Conservation (phyloP, 2,329 filamentous ascomycete species). For the Sarocladium strictum region DNA sequence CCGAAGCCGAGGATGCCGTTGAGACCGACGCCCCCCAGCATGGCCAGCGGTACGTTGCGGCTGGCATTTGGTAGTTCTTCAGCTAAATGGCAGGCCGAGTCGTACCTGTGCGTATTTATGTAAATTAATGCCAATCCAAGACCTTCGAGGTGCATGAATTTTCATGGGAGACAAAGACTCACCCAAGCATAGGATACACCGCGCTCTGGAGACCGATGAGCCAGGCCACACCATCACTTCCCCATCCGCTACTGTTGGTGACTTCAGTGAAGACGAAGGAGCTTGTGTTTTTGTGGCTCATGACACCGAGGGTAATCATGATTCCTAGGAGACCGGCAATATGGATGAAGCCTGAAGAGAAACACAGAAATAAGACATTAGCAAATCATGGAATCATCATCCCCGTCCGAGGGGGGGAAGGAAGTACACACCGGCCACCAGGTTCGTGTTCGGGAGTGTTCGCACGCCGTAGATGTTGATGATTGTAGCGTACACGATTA, state of each 20-base stretch:
- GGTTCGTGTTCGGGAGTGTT: conserved; percentile 30
- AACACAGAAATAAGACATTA: too few relatives aligned
- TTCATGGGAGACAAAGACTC: conserved; percentile 10
- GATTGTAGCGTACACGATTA: conserved; percentile 28
- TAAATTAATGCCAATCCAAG: neutral
- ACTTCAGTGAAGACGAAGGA: conserved; percentile 26
- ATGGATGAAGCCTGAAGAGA: conserved; percentile 21
- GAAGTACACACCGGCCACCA: conserved; percentile 16
- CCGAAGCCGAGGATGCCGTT: conserved; percentile 35
- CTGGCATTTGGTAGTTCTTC: conserved; percentile 27
- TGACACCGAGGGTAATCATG: conserved; percentile 21
- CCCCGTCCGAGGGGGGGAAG: too few relatives aligned
- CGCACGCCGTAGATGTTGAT: conserved; percentile 37
- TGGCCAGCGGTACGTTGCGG: conserved; percentile 30
- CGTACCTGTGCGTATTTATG: conserved; percentile 17
- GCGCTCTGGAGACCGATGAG: conserved; percentile 25
- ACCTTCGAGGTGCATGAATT: neutral
- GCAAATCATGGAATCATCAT: too few relatives aligned
- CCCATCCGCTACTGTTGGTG: conserved; percentile 26
- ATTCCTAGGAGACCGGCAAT: conserved; percentile 21
- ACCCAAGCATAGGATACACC: conserved; percentile 28
- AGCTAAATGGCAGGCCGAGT: conserved; percentile 27
- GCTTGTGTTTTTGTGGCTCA: conserved; percentile 23
- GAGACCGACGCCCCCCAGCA: conserved; percentile 28
- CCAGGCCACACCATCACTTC: conserved; percentile 25